phyloP scores from a whole-genome alignment of 2,329 filamentous ascomycete genomes.

The Emmonsiellopsis sp. region DNA sequence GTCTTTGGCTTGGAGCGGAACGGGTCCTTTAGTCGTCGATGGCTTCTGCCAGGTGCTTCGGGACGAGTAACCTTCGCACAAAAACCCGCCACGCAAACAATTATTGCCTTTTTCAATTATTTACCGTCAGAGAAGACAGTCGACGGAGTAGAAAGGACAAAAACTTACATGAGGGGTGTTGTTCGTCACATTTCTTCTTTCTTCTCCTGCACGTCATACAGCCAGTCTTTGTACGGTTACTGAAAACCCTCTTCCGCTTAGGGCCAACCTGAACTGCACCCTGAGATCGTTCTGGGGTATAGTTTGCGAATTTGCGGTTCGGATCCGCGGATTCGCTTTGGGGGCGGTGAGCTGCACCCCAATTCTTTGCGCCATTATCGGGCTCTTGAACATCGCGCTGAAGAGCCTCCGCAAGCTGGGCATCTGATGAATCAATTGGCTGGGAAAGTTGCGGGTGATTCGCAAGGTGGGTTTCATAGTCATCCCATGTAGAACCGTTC shows the following conservation, averaged over 20 bases:
- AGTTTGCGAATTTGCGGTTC: not conserved
- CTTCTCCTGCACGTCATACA: slow-evolving; percentile 84
- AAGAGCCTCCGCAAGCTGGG: slow-evolving; percentile 42
- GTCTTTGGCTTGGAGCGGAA: slow-evolving; percentile 79
- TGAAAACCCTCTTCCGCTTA: slow-evolving; percentile 55
- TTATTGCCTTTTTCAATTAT: slow-evolving; percentile 57
- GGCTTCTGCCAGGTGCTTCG: slow-evolving; percentile 71
- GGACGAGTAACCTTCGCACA: slow-evolving; percentile 83
- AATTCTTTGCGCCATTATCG: slow-evolving; percentile 24
- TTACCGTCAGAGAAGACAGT: slow-evolving; percentile 10
- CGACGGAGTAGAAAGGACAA: slow-evolving; percentile 6
- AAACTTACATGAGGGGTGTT: slow-evolving; percentile 76
- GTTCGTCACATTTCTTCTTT: slow-evolving; percentile 98
- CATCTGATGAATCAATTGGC: slow-evolving; percentile 37
- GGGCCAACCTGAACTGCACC: slow-evolving; percentile 28
- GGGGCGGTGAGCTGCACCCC: slow-evolving; percentile 25
- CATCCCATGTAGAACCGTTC: slow-evolving; percentile 20
- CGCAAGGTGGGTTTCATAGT: slow-evolving; percentile 31
- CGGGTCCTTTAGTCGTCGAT: slow-evolving; percentile 55
- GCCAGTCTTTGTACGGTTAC: slow-evolving; percentile 90
- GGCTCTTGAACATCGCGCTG: slow-evolving; percentile 39
- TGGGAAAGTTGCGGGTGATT: slow-evolving; percentile 40
- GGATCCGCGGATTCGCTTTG: slow-evolving; percentile 22
- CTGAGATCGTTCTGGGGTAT: slow-evolving; percentile 21
- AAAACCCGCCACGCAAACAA: slow-evolving; percentile 79